Conservation (phyloP, 345 rosid genomes). For the Anacardium occidentale region DNA sequence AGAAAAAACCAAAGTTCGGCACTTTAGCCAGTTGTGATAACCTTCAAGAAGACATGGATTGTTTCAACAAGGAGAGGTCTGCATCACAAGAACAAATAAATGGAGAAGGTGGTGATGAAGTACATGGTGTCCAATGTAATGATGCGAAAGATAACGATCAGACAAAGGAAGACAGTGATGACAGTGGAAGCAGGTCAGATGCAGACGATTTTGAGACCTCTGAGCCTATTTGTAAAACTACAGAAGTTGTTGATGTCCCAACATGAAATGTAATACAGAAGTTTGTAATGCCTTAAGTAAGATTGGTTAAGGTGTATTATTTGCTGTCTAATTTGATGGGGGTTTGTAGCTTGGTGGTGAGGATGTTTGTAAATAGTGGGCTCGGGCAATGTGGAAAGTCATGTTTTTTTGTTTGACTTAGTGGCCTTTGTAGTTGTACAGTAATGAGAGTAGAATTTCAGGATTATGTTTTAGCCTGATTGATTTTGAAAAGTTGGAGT, state of each 20-base stretch:
- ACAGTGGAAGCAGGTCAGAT: constrained; percentile 34
- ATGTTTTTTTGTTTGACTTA: constrained; percentile 34
- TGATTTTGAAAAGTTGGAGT: constrained; percentile 19
- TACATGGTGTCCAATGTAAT: constrained; percentile 30
- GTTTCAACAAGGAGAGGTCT: constrained; percentile 24
- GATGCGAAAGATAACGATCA: constrained; percentile 22
- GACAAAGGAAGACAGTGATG: constrained; percentile 22
- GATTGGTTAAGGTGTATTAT: constrained; percentile 27
- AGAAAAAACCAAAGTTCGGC: constrained; percentile 37
- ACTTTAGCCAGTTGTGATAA: constrained; percentile 25
- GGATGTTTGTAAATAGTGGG: constrained; percentile 45
- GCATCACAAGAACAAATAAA: constrained; percentile 29
- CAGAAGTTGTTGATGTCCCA: constrained; percentile 42
- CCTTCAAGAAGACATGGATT: constrained; percentile 37
- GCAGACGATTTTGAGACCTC: constrained; percentile 31
- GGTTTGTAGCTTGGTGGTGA: constrained; percentile 18
- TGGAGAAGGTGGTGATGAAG: constrained; percentile 32
- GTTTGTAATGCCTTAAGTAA: constrained; percentile 21
- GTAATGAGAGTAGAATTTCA: constrained; percentile 44
- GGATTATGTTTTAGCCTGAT: constrained; percentile 26
- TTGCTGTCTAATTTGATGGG: constrained; percentile 11
- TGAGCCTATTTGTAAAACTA: constrained; percentile 35
- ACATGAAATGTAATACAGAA: constrained; percentile 32
- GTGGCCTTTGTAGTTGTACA: constrained; percentile 48
- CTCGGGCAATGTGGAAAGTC: constrained; percentile 27